A percentile compares a stretch with the other conserved stretches of the same genome.
These are phyloP conservation scores for Apophysomyces ossiformis DNA, from an alignment of 371 early-diverging fungal species.

Conservation along the genomic window DNA sequence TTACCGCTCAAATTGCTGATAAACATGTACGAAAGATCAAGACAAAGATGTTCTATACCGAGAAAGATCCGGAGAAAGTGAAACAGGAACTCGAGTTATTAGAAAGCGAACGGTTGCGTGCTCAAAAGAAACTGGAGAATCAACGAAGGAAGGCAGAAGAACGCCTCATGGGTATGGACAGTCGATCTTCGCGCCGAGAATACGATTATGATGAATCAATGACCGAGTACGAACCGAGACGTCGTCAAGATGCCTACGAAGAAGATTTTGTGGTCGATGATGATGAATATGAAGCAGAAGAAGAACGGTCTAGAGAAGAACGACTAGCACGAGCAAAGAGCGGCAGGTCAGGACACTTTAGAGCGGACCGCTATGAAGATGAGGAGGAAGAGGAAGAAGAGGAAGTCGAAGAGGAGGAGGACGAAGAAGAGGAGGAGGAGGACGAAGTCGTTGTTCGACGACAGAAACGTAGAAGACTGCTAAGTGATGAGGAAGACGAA, in stretches of 20 bases:
- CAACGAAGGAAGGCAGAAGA: slow-evolving; percentile 43
- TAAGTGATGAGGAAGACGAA: slow-evolving; percentile 39
- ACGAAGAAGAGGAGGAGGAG: slow-evolving; percentile 43
- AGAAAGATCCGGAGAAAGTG: slow-evolving; percentile 60
- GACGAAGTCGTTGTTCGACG: slow-evolving; percentile 31
- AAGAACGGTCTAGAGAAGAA: slow-evolving; percentile 37
- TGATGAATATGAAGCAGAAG: slow-evolving; percentile 45
- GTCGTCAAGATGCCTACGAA: slow-evolving; percentile 40
- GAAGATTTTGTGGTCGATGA: slow-evolving; percentile 55
- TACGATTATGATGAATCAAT: slow-evolving; percentile 17
- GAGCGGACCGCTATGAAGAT: slow-evolving; percentile 28
- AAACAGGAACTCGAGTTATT: slow-evolving; percentile 45
- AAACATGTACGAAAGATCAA: slow-evolving; percentile 65
- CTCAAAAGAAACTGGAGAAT: slow-evolving; percentile 47
- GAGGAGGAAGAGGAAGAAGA: slow-evolving; percentile 41
- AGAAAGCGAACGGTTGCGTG: slow-evolving; percentile 50
- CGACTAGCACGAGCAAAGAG: slow-evolving; percentile 35
- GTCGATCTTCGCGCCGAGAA: slow-evolving; percentile 15
- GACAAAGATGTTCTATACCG: slow-evolving; percentile 71
- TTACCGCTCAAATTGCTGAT: slow-evolving; percentile 70
- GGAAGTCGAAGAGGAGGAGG: slow-evolving; percentile 37
- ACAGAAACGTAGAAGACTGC: slow-evolving; percentile 31
- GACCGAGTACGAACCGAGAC: slow-evolving; percentile 8
- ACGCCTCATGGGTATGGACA: slow-evolving; percentile 23
- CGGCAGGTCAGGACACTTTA: slow-evolving; percentile 21